Evolutionary conservation across 2,329 filamentous ascomycete genomes (phyloP), one percentile per base, ranked within the genome.

Genomic region (Ceratocystis colombiana): DNA sequence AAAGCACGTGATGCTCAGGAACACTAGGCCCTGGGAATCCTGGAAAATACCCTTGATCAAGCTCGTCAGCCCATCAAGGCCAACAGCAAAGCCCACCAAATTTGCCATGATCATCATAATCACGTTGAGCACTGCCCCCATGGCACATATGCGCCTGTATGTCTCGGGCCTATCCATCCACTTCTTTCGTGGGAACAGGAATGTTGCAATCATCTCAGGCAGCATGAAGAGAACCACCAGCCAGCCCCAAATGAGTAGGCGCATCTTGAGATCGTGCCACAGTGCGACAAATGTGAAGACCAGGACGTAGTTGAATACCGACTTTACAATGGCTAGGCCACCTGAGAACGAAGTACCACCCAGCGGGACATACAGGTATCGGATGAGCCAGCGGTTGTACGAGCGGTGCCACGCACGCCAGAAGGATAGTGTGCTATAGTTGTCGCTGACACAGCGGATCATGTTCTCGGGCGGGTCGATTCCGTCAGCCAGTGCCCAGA

Each of bases 391-490:
- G 70, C 91, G 88, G 77, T 97, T 97, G 79, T 90, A 97, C 69
- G 86, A 90, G 64, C 92, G 87, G 76, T 99, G 94, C 95, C 95
- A 99, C 41, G 86, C 87, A 69, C 94, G 89, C 94, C 94, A 99
- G 78, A 99, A 99, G 22, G 87, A 86, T 50, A 92, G 82, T 0
- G 90, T 88, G 70, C 88, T 92, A 78, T 92, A 96, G 75, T 97
- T 97, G 78, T 99, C 86, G 73, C 87, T 92, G 77, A 96, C 90
- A 76, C 95, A 99, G 71, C 94, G 89, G 65, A 96, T 84, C 90
- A 99, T 96, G 77, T 99, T 99, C 77, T 99, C 94, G 0, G 94
- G 93, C 0, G 94, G 90, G 73, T 99, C 94, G 71, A 99, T 85
- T 68, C 89, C 90, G 74, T 99, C 94, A 17, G 92, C 74, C 3